A percentile compares a stretch with the other conserved stretches of the same genome.
These are phyloP conservation scores for Trametes maxima DNA, from an alignment of 768 basidiomycete species.

Conservation along the genomic window DNA sequence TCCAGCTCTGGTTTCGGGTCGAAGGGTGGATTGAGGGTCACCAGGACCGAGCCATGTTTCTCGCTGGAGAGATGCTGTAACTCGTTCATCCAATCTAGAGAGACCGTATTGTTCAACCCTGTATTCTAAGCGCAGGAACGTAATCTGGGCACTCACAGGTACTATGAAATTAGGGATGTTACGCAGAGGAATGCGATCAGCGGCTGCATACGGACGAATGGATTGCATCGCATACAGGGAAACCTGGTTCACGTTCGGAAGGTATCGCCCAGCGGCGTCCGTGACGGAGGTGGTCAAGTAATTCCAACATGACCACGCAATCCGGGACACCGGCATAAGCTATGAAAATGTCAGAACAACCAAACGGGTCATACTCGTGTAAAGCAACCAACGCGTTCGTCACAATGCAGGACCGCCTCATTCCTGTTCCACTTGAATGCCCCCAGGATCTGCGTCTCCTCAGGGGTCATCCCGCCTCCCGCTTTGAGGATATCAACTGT, in stretches of 20 bases:
- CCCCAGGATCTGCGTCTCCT: constrained; percentile 58
- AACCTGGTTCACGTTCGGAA: constrained; percentile 58
- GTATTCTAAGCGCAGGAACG: background rate
- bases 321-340: constrained; percentile 65
- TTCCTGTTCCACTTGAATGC: constrained; percentile 70
- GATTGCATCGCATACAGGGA: constrained; percentile 46
- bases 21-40: constrained; percentile 75
- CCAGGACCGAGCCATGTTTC: constrained; percentile 61
- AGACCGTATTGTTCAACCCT: background rate
- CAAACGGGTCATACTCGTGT: background rate
- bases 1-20: constrained; percentile 45
- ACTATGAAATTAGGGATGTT: background rate
- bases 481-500: constrained; percentile 51
- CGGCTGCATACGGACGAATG: background rate
- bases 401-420: constrained; percentile 67
- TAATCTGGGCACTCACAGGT: background rate
- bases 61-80: constrained; percentile 65
- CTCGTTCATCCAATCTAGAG: constrained; percentile 70
- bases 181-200: too few relatives aligned
- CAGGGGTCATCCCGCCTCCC: constrained; percentile 50
- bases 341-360: constrained; percentile 28
- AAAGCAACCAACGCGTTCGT: constrained; percentile 50
- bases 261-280: constrained; percentile 38
- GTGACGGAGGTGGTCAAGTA: constrained; percentile 58
- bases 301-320: constrained; percentile 82